Base-by-base conservation (phyloP, 768 basidiomycete species). In the Lentinula edodes region DNA sequence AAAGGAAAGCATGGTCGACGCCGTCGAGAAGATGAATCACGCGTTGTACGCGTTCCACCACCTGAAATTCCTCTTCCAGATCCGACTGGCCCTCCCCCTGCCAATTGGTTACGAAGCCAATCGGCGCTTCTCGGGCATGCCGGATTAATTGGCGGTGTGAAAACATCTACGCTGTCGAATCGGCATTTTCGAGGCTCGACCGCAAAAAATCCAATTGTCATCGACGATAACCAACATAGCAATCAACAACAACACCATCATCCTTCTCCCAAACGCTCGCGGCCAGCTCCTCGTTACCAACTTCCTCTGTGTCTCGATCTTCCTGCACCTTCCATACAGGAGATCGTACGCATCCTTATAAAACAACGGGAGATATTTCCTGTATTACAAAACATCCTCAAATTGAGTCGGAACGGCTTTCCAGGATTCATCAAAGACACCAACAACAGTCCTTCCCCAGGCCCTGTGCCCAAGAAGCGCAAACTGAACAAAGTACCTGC, bases 51-150 rank as follows among this genome's bases (percentile, higher is more conserved):
- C 38, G 78, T 80, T 12, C 69, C 77, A 13, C 76, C 80, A 9
- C 85, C 85, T 13, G 78, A 83, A 48, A 89, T 91, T 28, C 62
- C 75, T 20, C 72, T 91, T 0, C 90, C 89, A 0, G 83, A 84
- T 64, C 83, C 87, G 23, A 77, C 82, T 53, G 80, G 76, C 45
- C 87, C 86, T 1, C 73, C 78, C 15, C 90, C 90, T 16, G 73
- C 82, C 7, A 84, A 90, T 69, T 89, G 90, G 61, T 73, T 92
- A 55, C 86, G 90, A 35, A 90, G 82, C 65, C 90, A 91, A 70
- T 77, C 84, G 38, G 85, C 86, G 0, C 75, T 92, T 2, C 78
- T 92, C 7, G 90, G 90, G 8, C 78, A 80, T 16, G 90, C 90
- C 10, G 90, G 90, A 39, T 73, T 88, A 45, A 83, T 92, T 18